Conservation (phyloP, 768 basidiomycete genomes). For the Xerocomellus intermedius region DNA sequence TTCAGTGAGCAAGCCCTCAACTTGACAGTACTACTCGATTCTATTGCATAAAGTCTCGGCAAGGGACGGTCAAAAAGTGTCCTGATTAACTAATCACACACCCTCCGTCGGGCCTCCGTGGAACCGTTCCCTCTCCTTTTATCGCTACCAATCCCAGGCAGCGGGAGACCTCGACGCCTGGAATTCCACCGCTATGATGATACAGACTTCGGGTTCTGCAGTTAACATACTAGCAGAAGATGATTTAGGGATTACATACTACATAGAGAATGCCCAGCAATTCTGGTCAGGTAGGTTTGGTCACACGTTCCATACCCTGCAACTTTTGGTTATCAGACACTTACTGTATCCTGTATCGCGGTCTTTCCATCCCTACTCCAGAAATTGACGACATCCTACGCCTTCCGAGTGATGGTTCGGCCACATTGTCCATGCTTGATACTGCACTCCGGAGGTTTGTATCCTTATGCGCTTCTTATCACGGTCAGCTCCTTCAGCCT, state of each 20-base stretch:
- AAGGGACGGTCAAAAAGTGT: neutral
- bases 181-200: constrained; percentile 7
- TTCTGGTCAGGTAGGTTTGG: constrained; percentile 80
- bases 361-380: constrained; percentile 31
- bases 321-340: constrained; percentile 6
- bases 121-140: constrained; percentile 3
- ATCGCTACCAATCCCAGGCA: constrained; percentile 4
- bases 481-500: constrained; percentile 52
- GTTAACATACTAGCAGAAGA: constrained; percentile 44
- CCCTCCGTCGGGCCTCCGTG: neutral
- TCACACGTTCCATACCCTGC: constrained; percentile 2
- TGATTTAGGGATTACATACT: constrained; percentile 76
- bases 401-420: constrained; percentile 55
- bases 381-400: constrained; percentile 85
- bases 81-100: neutral
- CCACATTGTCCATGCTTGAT: constrained; percentile 75
- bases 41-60: neutral
- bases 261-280: constrained; percentile 80
- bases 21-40: neutral
- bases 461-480: constrained; percentile 79
- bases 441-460: constrained; percentile 74
- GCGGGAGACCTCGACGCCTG: constrained; percentile 3
- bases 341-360: constrained; percentile 1
- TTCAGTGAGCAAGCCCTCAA: neutral
- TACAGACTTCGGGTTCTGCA: constrained; percentile 17